Percentiles rank a stretch among this genome's conserved stretches.
phyloP scores from a whole-genome alignment of 306 rosid species.

The Casuarina glauca region DNA sequence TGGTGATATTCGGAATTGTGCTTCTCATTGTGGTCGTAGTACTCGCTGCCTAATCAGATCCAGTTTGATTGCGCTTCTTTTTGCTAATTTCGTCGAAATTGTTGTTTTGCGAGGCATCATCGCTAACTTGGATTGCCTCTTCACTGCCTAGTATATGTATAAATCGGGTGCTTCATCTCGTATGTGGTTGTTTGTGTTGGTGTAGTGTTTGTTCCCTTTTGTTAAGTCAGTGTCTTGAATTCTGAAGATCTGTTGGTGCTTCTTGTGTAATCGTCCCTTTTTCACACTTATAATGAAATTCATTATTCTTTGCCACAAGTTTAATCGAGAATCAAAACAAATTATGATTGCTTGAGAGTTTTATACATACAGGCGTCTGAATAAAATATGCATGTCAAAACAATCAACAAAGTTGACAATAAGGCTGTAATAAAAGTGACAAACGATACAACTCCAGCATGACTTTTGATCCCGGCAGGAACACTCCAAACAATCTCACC shows the following conservation, averaged over 20 bases:
- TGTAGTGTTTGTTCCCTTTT: slow-evolving; percentile 25
- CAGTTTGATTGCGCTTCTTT: slow-evolving; percentile 20
- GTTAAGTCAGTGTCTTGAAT: slow-evolving; percentile 38
- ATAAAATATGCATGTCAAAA: slow-evolving; percentile 44
- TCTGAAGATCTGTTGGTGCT: slow-evolving; percentile 32
- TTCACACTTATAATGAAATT: slow-evolving; percentile 31
- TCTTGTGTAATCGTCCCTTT: slow-evolving; percentile 27
- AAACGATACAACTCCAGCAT: slow-evolving; percentile 49
- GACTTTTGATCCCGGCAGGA: slow-evolving; percentile 64
- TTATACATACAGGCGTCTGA: slow-evolving; percentile 28
- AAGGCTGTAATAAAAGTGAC: slow-evolving; percentile 63
- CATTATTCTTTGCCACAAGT: slow-evolving; percentile 33
- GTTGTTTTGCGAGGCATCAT: slow-evolving; percentile 29
- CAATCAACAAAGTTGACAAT: slow-evolving; percentile 56
- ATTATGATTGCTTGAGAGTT: slow-evolving; percentile 45
- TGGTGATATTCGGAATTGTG: slow-evolving; percentile 92
- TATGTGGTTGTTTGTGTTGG: slow-evolving; percentile 32
- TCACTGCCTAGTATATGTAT: slow-evolving; percentile 34
- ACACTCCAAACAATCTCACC: slow-evolving; percentile 59
- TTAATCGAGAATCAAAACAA: background rate
- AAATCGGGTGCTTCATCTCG: slow-evolving; percentile 20
- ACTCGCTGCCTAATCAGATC: slow-evolving; percentile 66
- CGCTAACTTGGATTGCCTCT: slow-evolving; percentile 29
- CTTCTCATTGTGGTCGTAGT: slow-evolving; percentile 84
- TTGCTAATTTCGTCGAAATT: slow-evolving; percentile 25